Base-by-base conservation (phyloP, 768 basidiomycete genomes). In the Kwoniella dejecticola region DNA sequence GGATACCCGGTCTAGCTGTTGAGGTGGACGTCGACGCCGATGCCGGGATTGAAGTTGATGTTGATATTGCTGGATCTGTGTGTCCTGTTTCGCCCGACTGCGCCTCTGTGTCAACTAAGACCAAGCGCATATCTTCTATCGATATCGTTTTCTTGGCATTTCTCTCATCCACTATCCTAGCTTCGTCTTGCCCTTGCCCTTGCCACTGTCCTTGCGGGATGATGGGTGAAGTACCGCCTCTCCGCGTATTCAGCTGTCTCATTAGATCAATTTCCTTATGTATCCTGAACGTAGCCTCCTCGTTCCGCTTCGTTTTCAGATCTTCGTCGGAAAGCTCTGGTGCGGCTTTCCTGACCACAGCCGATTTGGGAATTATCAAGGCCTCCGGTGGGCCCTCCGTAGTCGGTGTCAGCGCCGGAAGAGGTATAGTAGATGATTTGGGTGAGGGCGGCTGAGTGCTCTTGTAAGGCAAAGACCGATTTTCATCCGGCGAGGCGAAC, bases 391-490 rank as follows among this genome's bases (percentile, higher is more conserved):
- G 6, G 27, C 19, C 41, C 19, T 42, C 19, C 19, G 19, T 42
- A 6, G 41, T 42, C 17, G 19, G 11, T 8, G 41, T 13, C 10
- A n/a, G 5, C 5, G 41, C 5, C 6, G 41, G 19, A 19, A 42
- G 27, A 33, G 29, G 19, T 17, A 49, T 13, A 31, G 21, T 29
- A 33, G 45, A 33, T 12, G 48, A 61, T 40, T 61, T 61, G n/a
- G 60, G 60, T 29, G 50, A 53, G 19, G 58, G 52, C 13, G 52
- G 52, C 29, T 61, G 60, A 21, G 24, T 19, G 3, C 33, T 4
- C 26, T 47, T 41, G 57, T 52, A 63, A 27, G 63, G 60, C 46
- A 64, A 54, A 10, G 54, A 52, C 19, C 62, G 60, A 36, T 15
- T 36, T 36, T 7, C 7, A 7, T 36, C 33, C 13, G 48, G 15